These are phyloP conservation scores for Talaromyces sp. DNA, from an alignment of 2,329 filamentous ascomycete genomes.

Conservation along the genomic window DNA sequence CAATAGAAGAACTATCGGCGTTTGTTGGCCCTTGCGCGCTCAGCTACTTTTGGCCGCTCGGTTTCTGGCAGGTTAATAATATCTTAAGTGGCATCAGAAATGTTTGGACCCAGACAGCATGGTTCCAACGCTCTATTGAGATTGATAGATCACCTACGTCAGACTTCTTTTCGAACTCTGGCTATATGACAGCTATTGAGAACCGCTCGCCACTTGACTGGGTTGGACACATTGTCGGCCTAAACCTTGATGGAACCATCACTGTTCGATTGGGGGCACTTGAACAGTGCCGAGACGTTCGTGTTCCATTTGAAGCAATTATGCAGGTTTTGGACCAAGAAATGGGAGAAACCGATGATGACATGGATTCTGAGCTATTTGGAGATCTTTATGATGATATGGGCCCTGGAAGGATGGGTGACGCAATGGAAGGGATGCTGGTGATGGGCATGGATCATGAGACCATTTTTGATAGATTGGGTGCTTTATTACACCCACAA, in stretches of 20 bases:
- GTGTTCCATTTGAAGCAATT: slow-evolving; percentile 44
- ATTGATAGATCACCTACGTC: slow-evolving; percentile 15
- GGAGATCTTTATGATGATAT: neutral
- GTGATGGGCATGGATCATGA: neutral
- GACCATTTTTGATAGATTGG: slow-evolving; percentile 10
- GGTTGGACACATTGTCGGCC: slow-evolving; percentile 53
- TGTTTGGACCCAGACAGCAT: slow-evolving; percentile 13
- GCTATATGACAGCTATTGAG: neutral
- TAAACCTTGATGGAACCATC: slow-evolving; percentile 48
- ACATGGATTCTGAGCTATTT: neutral
- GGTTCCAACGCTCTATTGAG: slow-evolving; percentile 16
- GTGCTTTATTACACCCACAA: slow-evolving; percentile 22
- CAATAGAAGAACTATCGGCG: neutral
- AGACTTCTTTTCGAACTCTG: neutral
- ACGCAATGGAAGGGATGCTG: neutral
- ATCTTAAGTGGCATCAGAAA: slow-evolving; percentile 17
- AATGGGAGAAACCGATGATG: slow-evolving; percentile 9
- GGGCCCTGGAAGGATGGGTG: neutral
- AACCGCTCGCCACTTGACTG: slow-evolving; percentile 33
- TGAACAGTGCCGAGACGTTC: slow-evolving; percentile 45
- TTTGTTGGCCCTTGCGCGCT: slow-evolving; percentile 11
- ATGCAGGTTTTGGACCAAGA: slow-evolving; percentile 38
- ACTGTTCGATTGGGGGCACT: slow-evolving; percentile 51
- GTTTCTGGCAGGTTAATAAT: slow-evolving; percentile 10
- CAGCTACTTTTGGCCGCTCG: slow-evolving; percentile 12